Percentiles rank a stretch among this genome's conserved stretches.
phyloP scores from a whole-genome alignment of 805 yeast genomes.

The Candida mattraensis region DNA sequence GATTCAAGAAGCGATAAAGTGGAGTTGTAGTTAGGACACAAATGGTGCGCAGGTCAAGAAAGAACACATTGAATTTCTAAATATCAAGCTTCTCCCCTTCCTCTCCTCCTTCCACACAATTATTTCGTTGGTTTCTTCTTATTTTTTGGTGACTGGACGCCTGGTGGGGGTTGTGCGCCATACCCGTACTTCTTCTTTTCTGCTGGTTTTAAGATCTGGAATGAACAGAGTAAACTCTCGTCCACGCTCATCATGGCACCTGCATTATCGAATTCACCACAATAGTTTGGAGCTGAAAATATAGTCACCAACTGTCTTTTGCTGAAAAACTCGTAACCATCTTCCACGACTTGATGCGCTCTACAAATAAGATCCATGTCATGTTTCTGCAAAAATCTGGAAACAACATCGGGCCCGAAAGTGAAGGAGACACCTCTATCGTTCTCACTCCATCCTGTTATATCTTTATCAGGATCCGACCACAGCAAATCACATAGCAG shows the following conservation, averaged over 20 bases:
- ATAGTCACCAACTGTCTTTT: constrained; percentile 95
- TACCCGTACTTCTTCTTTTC: constrained; percentile 77
- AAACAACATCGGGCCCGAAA: constrained; percentile 99
- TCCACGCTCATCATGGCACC: constrained; percentile 99
- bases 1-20: constrained; percentile 8
- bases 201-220: constrained; percentile 96
- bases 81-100: constrained; percentile 8
- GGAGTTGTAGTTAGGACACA: too few species aligned
- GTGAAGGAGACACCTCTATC: constrained; percentile 99
- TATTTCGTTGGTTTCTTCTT: constrained; percentile 31
- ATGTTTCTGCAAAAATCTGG: constrained; percentile 93
- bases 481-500: constrained; percentile 92
- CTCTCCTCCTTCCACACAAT: constrained; percentile 3
- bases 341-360: constrained; percentile 99
- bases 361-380: constrained; percentile 98
- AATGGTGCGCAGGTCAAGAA: too few species aligned
- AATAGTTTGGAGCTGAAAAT: constrained; percentile 96
- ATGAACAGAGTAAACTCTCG: constrained; percentile 92
- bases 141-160: constrained; percentile 28
- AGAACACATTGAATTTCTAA: constrained; percentile 8
- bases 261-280: constrained; percentile 98
- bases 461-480: constrained; percentile 99
- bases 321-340: constrained; percentile 95
- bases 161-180: constrained; percentile 24
- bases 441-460: constrained; percentile 98